These are phyloP conservation scores for Ceratocystis lukuohia DNA, from an alignment of 2,329 filamentous ascomycete genomes.

Conservation along the genomic window DNA sequence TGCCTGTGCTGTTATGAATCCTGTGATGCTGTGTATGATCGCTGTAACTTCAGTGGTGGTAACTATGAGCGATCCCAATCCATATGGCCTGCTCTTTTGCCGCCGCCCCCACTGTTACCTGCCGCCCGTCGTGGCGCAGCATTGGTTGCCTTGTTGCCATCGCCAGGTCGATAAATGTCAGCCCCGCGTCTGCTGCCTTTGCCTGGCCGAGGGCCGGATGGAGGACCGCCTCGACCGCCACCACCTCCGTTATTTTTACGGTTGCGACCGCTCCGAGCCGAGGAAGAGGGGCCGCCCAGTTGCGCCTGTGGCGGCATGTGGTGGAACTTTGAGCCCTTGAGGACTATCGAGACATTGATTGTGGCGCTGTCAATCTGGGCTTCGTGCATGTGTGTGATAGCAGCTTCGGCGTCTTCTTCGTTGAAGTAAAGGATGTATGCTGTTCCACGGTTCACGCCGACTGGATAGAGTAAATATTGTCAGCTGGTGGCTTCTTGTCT, in stretches of 20 bases:
- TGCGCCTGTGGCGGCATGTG: conserved; percentile 54
- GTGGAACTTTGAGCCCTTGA: conserved; percentile 8
- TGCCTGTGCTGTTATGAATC: not conserved
- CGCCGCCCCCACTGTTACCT: not conserved
- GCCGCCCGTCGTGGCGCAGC: not conserved
- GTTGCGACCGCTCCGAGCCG: conserved; percentile 17
- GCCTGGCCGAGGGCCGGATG: not conserved
- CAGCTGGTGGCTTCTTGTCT: not conserved
- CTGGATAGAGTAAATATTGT: conserved; percentile 31
- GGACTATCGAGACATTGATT: conserved; percentile 75
- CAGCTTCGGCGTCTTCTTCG: conserved; percentile 67
- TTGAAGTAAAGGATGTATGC: conserved; percentile 80
- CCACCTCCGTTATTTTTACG: conserved; percentile 23
- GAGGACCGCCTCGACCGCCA: not conserved
- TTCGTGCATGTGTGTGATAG: conserved; percentile 95
- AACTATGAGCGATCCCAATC: not conserved
- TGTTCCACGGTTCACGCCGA: conserved; percentile 79
- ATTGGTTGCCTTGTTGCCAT: not conserved
- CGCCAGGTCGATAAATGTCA: conserved; percentile 10
- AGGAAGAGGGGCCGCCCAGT: conserved; percentile 16
- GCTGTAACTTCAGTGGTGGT: not conserved
- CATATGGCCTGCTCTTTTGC: not conserved
- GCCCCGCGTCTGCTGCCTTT: not conserved
- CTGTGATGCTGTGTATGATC: not conserved
- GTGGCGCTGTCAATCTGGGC: conserved; percentile 76